Base-by-base conservation (phyloP, 2,329 filamentous ascomycete species). In the Sporothrix protearum region DNA sequence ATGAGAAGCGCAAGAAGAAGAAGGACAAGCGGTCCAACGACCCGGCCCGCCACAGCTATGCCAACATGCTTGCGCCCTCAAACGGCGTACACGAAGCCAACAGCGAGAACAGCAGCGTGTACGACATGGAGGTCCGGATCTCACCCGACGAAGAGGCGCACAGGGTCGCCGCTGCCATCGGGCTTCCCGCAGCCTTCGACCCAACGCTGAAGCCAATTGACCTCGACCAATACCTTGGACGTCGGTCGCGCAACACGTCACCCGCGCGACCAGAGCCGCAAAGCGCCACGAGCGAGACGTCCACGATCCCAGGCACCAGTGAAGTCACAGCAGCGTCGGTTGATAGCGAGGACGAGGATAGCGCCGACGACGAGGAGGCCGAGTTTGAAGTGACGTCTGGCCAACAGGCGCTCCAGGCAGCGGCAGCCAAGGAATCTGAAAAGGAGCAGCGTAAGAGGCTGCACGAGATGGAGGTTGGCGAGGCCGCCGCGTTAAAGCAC, bases 1-100 rank as follows among this genome's bases (percentile, higher is more conserved):
- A 91, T 42, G 91, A 92, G 73, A 96, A 96, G 82, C 91, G 94
- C 25, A 88, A 92, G 78, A 96, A 96, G 82, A 96, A 96, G 83
- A 96, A 96, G 81, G 86, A 87, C 72, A 97, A 97, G 83, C 89
- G 94, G 39, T 87, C 89, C 68, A 89, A 91, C 70, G 93, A 97
- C 76, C 90, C 92, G 6, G 85, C 84, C 19, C 87, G 94, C 45
- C 89, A 91, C 75, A 91, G 89, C 59, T 97, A 97, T 79, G 85
- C 90, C 68, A 87, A 90, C 69, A 93, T 97, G 80, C 83, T 97
- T 10, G 88, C 91, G 68, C 86, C 91, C 76, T 85, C 81, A 9
- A 79, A 83, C 59, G 86, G 86, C 45, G 83, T 83, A 66, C 87
- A 89, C 76, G 87, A 89, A 76, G 86, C 86, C 73, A 85, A 89